Evolutionary conservation across 2,329 filamentous ascomycete genomes (phyloP).

Genomic region (Hortaea werneckii): DNA sequence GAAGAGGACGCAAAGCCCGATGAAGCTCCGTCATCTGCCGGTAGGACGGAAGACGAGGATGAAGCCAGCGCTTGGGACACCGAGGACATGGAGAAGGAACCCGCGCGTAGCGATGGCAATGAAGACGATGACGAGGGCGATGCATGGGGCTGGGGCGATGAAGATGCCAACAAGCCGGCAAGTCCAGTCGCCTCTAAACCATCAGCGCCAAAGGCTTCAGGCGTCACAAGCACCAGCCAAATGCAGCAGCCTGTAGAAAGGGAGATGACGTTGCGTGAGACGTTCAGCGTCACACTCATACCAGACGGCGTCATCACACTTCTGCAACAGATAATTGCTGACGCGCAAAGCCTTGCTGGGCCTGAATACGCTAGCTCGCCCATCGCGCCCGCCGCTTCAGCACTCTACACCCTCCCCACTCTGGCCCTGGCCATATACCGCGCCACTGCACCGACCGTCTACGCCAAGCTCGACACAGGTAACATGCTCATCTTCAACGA

Average conservation of each 20-base stretch:
- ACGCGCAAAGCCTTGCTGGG: constrained; percentile 45
- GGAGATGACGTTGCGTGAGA: constrained; percentile 64
- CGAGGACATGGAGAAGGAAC: constrained; percentile 28
- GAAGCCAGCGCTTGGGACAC: constrained; percentile 41
- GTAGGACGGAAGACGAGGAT: constrained; percentile 27
- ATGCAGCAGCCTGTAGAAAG: constrained; percentile 17
- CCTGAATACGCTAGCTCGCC: constrained; percentile 39
- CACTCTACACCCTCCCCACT: constrained; percentile 61
- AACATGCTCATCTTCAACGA: constrained; percentile 60
- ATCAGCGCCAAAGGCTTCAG: constrained; percentile 24
- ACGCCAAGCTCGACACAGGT: constrained; percentile 48
- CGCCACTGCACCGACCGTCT: constrained; percentile 65
- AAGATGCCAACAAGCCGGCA: constrained; percentile 27
- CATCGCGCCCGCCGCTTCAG: constrained; percentile 57
- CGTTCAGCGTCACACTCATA: constrained; percentile 79
- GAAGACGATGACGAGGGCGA: constrained; percentile 42
- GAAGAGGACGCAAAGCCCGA: constrained; percentile 38
- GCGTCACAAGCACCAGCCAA: not conserved
- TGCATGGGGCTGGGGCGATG: constrained; percentile 81
- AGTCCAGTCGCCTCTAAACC: constrained; percentile 10
- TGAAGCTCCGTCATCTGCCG: not conserved
- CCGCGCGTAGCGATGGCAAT: constrained; percentile 14
- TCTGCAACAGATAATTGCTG: constrained; percentile 43
- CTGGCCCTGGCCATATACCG: constrained; percentile 69
- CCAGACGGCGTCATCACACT: constrained; percentile 66